phyloP scores from a whole-genome alignment of 2,329 filamentous ascomycete species.

The Stagonosporopsis tanaceti region DNA sequence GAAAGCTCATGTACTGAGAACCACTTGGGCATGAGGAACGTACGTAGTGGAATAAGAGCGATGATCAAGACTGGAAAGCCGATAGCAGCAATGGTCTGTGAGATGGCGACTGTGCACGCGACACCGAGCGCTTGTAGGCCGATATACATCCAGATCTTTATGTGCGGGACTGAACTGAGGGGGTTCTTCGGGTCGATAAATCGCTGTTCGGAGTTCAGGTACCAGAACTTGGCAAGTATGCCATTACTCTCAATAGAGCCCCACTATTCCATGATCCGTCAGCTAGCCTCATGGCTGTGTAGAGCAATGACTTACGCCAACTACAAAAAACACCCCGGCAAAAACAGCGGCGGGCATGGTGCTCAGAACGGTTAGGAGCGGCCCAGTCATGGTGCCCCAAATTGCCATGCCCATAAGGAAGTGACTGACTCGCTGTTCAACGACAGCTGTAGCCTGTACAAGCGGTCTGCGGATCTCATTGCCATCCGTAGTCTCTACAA shows the following conservation, averaged over 20 bases:
- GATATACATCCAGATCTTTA: conserved; percentile 59
- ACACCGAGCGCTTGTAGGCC: conserved; percentile 59
- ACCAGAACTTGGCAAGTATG: conserved; percentile 59
- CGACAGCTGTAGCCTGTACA: conserved; percentile 56
- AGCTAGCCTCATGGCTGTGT: neutral
- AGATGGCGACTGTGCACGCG: conserved; percentile 61
- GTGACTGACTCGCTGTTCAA: conserved; percentile 62
- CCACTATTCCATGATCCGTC: conserved; percentile 40
- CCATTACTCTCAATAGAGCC: conserved; percentile 57
- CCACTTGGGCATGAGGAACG: conserved; percentile 57
- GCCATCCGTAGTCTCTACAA: conserved; percentile 53
- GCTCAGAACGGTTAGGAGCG: conserved; percentile 58
- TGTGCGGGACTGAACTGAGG: conserved; percentile 52
- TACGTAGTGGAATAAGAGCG: conserved; percentile 63
- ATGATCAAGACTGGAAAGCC: conserved; percentile 65
- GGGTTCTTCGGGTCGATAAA: conserved; percentile 59
- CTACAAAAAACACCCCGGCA: conserved; percentile 63
- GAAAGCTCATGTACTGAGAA: conserved; percentile 58
- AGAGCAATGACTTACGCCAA: conserved; percentile 51
- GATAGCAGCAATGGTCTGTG: conserved; percentile 65
- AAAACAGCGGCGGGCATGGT: conserved; percentile 62
- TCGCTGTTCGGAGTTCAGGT: conserved; percentile 55
- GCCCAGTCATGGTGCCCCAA: conserved; percentile 63
- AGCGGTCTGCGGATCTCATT: conserved; percentile 55
- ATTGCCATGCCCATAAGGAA: conserved; percentile 63